Evolutionary conservation across 352 stramenopile genomes (phyloP).

Genomic region (Globisporangium iwayamae): DNA sequence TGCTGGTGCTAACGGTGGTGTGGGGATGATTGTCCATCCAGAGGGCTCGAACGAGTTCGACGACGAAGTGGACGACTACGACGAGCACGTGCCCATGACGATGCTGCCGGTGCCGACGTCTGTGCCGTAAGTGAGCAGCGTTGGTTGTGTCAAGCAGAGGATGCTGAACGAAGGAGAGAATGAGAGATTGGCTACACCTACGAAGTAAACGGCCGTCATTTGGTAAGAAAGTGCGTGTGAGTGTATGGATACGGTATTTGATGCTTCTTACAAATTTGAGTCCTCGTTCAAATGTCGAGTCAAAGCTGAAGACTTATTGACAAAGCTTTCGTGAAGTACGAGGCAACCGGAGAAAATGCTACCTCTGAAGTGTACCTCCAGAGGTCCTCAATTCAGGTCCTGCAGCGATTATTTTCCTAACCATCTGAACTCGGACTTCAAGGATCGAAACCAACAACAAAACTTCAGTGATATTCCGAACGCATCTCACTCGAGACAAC

Average conservation of each 20-base stretch:
- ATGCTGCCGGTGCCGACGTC: conserved; percentile 11
- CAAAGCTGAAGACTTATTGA: too few relatives aligned
- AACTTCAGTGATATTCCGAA: not conserved
- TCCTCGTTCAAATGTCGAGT: too few relatives aligned
- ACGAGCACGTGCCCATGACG: conserved; percentile 16
- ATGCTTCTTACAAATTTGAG: not conserved
- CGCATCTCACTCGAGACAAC: too few relatives aligned
- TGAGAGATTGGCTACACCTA: too few relatives aligned
- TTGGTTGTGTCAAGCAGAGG: not conserved
- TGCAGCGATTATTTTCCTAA: not conserved
- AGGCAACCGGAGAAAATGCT: not conserved
- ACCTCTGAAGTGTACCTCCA: too few relatives aligned
- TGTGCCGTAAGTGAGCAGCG: not conserved
- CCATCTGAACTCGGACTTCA: too few relatives aligned
- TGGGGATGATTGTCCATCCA: conserved; percentile 18
- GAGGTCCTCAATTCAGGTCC: not conserved
- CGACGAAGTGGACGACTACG: conserved; percentile 21
- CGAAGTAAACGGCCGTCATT: not conserved
- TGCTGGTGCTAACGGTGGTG: not conserved
- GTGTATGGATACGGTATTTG: not conserved
- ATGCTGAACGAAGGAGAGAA: not conserved
- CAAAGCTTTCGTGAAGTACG: too few relatives aligned
- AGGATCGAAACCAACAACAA: not conserved
- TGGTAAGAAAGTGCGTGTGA: not conserved
- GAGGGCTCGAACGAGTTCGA: conserved; percentile 2